Evolutionary conservation across 2,329 filamentous ascomycete species (phyloP).

Genomic region (Ophiostoma ips): DNA sequence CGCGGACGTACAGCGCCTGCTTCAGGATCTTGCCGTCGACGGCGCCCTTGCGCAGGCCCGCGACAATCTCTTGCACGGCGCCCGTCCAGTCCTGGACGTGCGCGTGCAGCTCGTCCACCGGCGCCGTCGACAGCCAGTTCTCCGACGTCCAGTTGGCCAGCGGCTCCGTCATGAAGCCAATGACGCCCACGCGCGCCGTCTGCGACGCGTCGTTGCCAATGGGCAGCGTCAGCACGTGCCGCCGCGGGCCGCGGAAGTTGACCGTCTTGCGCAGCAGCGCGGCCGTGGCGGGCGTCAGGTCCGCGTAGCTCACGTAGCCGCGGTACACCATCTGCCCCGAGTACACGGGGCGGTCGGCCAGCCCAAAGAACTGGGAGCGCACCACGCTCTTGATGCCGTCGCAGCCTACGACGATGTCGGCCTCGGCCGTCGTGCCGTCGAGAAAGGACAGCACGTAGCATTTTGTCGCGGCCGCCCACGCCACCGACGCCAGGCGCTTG

Average conservation of each 20-base stretch:
- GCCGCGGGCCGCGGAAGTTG: constrained; percentile 27
- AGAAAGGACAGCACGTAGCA: constrained; percentile 15
- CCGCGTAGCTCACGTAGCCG: constrained; percentile 20
- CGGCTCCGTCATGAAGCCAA: constrained; percentile 19
- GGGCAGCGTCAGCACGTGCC: constrained; percentile 25
- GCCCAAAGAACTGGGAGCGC: constrained; percentile 36
- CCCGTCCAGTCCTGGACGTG: constrained; percentile 30
- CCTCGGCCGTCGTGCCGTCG: constrained; percentile 18
- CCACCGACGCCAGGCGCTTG: constrained; percentile 6
- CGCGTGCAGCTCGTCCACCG: constrained; percentile 26
- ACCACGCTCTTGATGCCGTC: constrained; percentile 49
- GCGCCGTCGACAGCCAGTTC: constrained; percentile 21
- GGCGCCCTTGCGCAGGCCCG: constrained; percentile 30
- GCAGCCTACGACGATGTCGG: constrained; percentile 39
- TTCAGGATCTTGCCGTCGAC: constrained; percentile 14
- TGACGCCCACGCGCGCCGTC: constrained; percentile 19
- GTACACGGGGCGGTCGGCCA: constrained; percentile 32
- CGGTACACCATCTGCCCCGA: constrained; percentile 48
- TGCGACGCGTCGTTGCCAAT: constrained; percentile 23
- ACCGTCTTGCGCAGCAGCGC: constrained; percentile 43
- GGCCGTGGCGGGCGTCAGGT: constrained; percentile 9
- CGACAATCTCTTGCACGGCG: constrained; percentile 23
- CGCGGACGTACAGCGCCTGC: constrained; percentile 18
- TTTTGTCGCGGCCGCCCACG: background rate
- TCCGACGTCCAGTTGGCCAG: constrained; percentile 9